A percentile compares a stretch with the other conserved stretches of the same genome.
Conservation (phyloP, 1,284 basidiomycete species). For the Trametes sp. region DNA sequence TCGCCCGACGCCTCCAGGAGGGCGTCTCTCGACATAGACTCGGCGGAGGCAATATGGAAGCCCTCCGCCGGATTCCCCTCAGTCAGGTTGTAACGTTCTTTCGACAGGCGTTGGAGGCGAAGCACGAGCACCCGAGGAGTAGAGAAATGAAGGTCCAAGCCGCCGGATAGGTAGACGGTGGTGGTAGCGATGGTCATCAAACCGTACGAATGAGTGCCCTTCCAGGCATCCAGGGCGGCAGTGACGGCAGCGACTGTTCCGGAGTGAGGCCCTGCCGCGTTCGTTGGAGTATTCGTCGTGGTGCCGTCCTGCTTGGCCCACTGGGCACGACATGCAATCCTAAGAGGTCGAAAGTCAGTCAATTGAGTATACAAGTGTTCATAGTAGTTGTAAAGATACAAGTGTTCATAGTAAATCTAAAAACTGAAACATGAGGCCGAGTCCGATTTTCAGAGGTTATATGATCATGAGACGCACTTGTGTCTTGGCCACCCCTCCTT, state of each 20-base stretch:
- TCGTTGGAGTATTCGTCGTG: background rate
- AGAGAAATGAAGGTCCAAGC: background rate
- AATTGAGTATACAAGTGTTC: background rate
- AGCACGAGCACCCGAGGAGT: background rate
- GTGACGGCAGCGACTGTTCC: background rate
- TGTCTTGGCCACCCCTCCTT: slow-evolving; percentile 6
- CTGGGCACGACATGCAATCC: background rate
- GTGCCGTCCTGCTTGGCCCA: background rate
- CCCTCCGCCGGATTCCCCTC: background rate
- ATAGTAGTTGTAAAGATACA: no score
- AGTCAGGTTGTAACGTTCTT: background rate
- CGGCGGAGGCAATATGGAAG: background rate
- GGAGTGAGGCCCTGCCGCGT: background rate
- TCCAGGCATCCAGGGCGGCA: background rate
- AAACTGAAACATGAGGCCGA: no score
- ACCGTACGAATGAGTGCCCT: background rate
- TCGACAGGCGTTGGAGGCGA: background rate
- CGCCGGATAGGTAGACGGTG: background rate
- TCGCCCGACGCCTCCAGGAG: background rate
- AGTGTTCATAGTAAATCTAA: no score
- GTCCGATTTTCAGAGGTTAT: no score
- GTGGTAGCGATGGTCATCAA: background rate
- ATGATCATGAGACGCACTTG: background rate
- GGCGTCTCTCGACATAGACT: background rate
- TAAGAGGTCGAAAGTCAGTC: background rate